Conservation (phyloP, 2,329 filamentous ascomycete species). For the Grosmannia huntii region DNA sequence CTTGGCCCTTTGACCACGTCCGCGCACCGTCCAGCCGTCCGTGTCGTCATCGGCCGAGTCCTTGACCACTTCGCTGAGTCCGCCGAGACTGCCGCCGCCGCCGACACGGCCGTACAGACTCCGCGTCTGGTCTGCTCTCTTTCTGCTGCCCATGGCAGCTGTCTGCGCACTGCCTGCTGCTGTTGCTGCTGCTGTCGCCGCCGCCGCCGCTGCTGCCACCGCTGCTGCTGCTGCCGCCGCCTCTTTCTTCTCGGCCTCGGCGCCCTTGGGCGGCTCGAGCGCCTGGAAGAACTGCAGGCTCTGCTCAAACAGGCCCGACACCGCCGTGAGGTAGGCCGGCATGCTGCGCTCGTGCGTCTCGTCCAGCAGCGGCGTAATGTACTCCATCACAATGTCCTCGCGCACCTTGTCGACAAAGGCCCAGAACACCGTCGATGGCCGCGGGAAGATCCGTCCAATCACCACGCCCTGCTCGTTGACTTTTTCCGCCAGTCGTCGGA, state of each 20-base stretch:
- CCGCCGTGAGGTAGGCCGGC: conserved; percentile 68
- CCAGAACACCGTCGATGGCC: conserved; percentile 57
- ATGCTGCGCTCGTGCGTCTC: conserved; percentile 68
- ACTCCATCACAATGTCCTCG: conserved; percentile 77
- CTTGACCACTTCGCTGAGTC: background rate
- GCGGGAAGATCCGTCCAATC: conserved; percentile 72
- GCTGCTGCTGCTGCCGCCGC: background rate
- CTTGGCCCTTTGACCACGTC: conserved; percentile 37
- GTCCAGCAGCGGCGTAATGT: conserved; percentile 73
- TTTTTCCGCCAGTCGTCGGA: conserved; percentile 58
- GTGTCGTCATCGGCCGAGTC: background rate
- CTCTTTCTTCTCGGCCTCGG: conserved; percentile 1
- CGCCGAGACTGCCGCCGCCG: background rate
- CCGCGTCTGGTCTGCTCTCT: background rate
- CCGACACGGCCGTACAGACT: background rate
- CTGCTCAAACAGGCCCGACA: conserved; percentile 82
- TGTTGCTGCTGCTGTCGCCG: background rate
- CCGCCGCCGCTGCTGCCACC: background rate
- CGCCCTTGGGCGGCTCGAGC: conserved; percentile 53
- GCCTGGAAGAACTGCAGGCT: conserved; percentile 63
- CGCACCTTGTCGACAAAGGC: conserved; percentile 70
- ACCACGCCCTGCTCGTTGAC: conserved; percentile 71
- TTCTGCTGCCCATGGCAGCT: background rate
- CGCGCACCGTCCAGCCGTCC: conserved; percentile 6
- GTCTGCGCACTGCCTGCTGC: background rate